Percentiles rank a stretch among this genome's conserved stretches.
phyloP scores from a whole-genome alignment of 495 filamentous ascomycete species.

The Penicillium canariense region DNA sequence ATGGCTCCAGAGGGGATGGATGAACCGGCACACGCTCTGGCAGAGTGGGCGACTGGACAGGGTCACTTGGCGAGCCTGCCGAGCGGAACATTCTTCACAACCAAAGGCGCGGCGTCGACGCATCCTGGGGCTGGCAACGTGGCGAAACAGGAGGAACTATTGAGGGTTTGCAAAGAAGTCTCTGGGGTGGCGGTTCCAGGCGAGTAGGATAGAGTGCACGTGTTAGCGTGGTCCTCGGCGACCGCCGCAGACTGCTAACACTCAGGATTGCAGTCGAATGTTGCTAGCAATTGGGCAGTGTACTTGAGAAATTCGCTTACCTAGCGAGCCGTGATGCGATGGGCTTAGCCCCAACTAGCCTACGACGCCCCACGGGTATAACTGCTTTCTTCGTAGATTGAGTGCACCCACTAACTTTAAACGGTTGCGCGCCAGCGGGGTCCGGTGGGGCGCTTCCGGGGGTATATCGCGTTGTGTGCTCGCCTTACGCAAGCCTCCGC shows the following conservation, averaged over 20 bases:
- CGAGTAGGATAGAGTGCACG: no score
- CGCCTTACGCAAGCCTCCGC: neutral
- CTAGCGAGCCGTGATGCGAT: no score
- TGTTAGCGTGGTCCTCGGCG: no score
- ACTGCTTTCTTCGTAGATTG: neutral
- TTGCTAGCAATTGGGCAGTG: no score
- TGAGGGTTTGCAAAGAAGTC: slow-evolving; percentile 31
- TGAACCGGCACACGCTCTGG: slow-evolving; percentile 46
- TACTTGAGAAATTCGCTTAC: no score
- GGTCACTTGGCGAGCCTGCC: slow-evolving; percentile 22
- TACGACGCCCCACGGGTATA: neutral
- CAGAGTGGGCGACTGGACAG: slow-evolving; percentile 43
- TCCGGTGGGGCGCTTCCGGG: neutral
- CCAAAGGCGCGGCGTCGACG: slow-evolving; percentile 21
- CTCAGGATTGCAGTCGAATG: no score
- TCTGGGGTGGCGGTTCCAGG: slow-evolving; percentile 25
- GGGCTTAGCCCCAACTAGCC: no score
- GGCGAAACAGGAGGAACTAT: slow-evolving; percentile 32
- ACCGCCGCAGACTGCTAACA: no score
- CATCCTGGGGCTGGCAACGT: slow-evolving; percentile 30
- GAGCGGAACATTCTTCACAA: slow-evolving; percentile 30
- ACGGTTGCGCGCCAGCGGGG: neutral
- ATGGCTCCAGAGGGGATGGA: slow-evolving; percentile 45
- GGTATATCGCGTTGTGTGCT: neutral
- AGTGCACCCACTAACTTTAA: neutral